Evolutionary conservation across 208 protist species (phyloP), one percentile per base, ranked within the genome.

Genomic region (Novymonas esmeraldas): DNA sequence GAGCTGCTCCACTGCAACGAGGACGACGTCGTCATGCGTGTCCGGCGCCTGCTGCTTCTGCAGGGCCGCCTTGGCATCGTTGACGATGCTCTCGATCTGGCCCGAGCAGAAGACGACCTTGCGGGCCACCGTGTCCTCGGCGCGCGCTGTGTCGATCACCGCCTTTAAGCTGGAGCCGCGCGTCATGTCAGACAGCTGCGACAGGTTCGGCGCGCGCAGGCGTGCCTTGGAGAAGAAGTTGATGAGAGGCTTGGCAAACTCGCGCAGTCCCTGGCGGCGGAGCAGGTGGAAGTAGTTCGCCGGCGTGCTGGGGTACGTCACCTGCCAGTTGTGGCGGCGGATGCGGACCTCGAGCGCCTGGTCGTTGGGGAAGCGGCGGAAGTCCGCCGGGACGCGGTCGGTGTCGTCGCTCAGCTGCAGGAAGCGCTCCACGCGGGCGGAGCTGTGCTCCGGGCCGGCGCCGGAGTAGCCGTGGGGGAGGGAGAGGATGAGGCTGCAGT

Each of bases 201-300:
- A 97, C 45, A 96, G 76, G 75, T 96, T 96, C 41, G 93, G 93
- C 13, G 91, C 91, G 66, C 95, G 93, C 48, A 98, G 87, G 28
- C 90, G 85, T 18, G 86, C 87, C 78, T 98, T 98, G 66, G 93
- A 95, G 76, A 97, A 97, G 81, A 97, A 89, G 66, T 98, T 92
- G 42, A 99, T 84, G 33, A 99, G 92, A 34, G 99, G 99, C 79
- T 99, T 99, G 39, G 97, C 82, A 80, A 99, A 99, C 41, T 98
- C 90, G 50, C 98, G 87, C 62, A 91, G 79, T 13, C 98, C 83
- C 87, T 99, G 99, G 34, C 99, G 92, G 44, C 99, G 90, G 4
- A 99, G 87, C 20, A 98, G 85, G 73, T 99, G 99, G 93, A 99
- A 99, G 88, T 99, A 99, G 82, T 98, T 99, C 24, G 98, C 98